Evolutionary conservation across 257 asterid species (phyloP).

Genomic region (Solanum tarijense): DNA sequence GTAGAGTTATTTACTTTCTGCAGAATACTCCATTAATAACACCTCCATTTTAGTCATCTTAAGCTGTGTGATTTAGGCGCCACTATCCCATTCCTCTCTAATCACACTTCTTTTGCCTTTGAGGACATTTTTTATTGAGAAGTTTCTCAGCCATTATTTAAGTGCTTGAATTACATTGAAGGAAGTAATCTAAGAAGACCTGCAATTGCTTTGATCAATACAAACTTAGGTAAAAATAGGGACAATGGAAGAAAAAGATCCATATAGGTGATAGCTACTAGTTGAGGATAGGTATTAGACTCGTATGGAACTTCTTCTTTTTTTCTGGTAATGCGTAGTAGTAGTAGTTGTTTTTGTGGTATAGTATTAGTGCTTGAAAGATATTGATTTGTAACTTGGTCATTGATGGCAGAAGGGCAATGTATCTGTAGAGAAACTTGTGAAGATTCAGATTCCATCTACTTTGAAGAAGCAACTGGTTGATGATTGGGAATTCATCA

Average conservation of each 20-base stretch:
- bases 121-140: background rate
- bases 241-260: background rate
- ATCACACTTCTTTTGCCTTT: background rate
- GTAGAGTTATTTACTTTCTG: background rate
- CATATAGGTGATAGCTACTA: background rate
- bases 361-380: background rate
- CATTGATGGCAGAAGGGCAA: slow-evolving; percentile 30
- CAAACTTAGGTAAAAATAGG: background rate
- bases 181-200: background rate
- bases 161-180: background rate
- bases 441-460: slow-evolving; percentile 65
- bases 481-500: slow-evolving; percentile 74
- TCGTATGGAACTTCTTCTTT: background rate
- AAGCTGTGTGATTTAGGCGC: background rate
- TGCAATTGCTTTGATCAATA: background rate
- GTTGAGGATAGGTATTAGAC: background rate
- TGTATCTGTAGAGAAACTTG: slow-evolving; percentile 42
- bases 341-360: background rate
- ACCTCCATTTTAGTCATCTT: background rate
- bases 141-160: background rate
- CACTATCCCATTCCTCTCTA: background rate
- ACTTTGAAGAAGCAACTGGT: slow-evolving; percentile 69
- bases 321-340: background rate
- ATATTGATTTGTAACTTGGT: background rate
- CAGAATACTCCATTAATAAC: background rate